phyloP scores from a whole-genome alignment of 129 eudicot species.

The Pseudognaphalium luteoalbum region DNA sequence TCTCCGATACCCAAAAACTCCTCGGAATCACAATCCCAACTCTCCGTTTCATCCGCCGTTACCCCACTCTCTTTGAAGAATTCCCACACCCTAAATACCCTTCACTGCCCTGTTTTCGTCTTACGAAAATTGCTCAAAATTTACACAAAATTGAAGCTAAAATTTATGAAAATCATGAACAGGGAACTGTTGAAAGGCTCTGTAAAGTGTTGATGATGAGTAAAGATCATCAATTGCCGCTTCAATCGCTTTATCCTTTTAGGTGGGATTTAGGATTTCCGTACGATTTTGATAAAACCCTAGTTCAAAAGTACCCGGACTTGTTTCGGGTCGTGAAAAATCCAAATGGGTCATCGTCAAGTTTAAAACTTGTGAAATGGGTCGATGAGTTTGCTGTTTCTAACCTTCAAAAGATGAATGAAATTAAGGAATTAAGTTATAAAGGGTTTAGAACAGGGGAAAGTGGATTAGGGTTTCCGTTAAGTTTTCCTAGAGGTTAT shows the following conservation, averaged over 20 bases:
- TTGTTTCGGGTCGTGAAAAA: slow-evolving; percentile 50
- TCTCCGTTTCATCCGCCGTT: slow-evolving; percentile 82
- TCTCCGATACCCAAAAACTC: slow-evolving; percentile 61
- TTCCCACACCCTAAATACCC: slow-evolving; percentile 77
- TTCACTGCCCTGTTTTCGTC: slow-evolving; percentile 44
- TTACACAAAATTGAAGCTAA: slow-evolving; percentile 43
- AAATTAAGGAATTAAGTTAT: slow-evolving; percentile 37
- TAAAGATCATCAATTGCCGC: slow-evolving; percentile 40
- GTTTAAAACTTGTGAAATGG: slow-evolving; percentile 61
- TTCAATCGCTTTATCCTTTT: slow-evolving; percentile 59
- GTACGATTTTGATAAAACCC: slow-evolving; percentile 53
- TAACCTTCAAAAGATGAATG: slow-evolving; percentile 55
- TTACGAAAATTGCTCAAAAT: slow-evolving; percentile 25
- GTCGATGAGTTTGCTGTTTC: slow-evolving; percentile 63
- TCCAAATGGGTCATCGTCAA: slow-evolving; percentile 40
- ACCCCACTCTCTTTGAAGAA: slow-evolving; percentile 81
- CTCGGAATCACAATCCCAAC: slow-evolving; percentile 86
- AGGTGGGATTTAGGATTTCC: slow-evolving; percentile 94
- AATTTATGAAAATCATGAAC: slow-evolving; percentile 39
- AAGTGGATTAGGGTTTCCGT: slow-evolving; percentile 53
- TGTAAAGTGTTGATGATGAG: slow-evolving; percentile 71
- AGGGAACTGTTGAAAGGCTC: slow-evolving; percentile 44
- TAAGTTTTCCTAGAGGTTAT: slow-evolving; percentile 83
- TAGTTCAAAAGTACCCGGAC: slow-evolving; percentile 50
- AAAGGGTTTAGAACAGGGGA: slow-evolving; percentile 57